phyloP scores from a whole-genome alignment of 352 stramenopile genomes.

The Pythium sukuiense region DNA sequence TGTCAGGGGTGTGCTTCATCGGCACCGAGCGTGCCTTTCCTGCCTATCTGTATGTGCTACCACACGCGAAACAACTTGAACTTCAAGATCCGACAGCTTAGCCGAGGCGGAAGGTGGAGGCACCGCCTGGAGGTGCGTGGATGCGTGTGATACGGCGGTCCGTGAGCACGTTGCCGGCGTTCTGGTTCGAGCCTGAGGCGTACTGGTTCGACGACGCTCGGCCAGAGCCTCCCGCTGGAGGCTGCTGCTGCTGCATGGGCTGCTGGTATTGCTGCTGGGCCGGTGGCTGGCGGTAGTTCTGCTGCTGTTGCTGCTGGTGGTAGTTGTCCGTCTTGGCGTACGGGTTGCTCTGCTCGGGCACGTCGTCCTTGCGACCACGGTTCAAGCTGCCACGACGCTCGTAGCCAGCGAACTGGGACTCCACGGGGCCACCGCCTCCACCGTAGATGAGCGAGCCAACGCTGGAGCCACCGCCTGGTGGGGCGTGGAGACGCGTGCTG shows the following conservation, averaged over 20 bases:
- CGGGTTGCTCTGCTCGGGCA: constrained; percentile 5
- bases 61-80: neutral
- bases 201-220: constrained; percentile 83
- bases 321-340: constrained; percentile 28
- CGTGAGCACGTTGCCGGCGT: constrained; percentile 89
- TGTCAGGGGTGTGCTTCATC: constrained; percentile 14
- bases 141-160: constrained; percentile 89
- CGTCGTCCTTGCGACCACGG: constrained; percentile 1
- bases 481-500: constrained; percentile 70
- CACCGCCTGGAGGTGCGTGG: constrained; percentile 84
- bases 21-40: neutral
- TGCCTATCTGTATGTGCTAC: neutral
- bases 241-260: constrained; percentile 29
- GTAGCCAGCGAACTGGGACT: constrained; percentile 53
- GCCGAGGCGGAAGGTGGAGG: constrained; percentile 78
- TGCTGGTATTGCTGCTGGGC: constrained; percentile 21
- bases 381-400: constrained; percentile 38
- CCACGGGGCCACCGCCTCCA: constrained; percentile 36
- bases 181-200: constrained; percentile 81
- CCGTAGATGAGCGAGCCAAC: constrained; percentile 79
- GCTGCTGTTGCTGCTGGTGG: constrained; percentile 29
- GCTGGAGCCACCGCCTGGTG: constrained; percentile 67
- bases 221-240: neutral
- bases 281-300: constrained; percentile 23
- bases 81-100: constrained; percentile 23